A percentile compares a stretch with the other conserved stretches of the same genome.
Evolutionary conservation across 495 filamentous ascomycete genomes (phyloP).

Genomic region (Apodospora peruviana): DNA sequence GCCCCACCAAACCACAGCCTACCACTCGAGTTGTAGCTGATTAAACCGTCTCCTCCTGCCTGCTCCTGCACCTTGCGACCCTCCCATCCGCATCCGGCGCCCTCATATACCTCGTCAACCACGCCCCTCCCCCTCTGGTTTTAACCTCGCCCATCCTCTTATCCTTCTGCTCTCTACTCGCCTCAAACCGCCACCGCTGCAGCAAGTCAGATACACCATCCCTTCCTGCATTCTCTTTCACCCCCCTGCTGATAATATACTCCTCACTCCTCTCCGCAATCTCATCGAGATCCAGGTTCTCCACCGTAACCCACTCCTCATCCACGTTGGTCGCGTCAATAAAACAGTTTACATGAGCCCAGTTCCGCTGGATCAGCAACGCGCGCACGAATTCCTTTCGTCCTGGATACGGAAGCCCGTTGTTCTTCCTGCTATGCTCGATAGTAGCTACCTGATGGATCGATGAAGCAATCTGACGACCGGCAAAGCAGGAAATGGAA

Average conservation of each 20-base stretch:
- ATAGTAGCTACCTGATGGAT: not conserved
- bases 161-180: not conserved
- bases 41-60: no score
- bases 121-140: no score
- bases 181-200: not conserved
- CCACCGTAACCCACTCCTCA: conserved; percentile 1
- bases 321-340: conserved; percentile 7
- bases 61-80: no score
- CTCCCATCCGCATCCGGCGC: no score
- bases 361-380: conserved; percentile 3
- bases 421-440: not conserved
- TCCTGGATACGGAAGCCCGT: conserved; percentile 4
- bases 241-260: not conserved
- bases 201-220: not conserved
- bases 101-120: no score
- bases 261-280: not conserved
- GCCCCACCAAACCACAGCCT: no score
- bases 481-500: conserved; percentile 7
- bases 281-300: conserved; percentile 1
- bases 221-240: not conserved
- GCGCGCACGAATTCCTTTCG: conserved; percentile 3
- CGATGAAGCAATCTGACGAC: conserved; percentile 6
- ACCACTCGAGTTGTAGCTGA: no score
- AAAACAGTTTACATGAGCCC: not conserved
- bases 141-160: not conserved